Conservation (phyloP, 106 monocot species). For the Ottelia alismoides region DNA sequence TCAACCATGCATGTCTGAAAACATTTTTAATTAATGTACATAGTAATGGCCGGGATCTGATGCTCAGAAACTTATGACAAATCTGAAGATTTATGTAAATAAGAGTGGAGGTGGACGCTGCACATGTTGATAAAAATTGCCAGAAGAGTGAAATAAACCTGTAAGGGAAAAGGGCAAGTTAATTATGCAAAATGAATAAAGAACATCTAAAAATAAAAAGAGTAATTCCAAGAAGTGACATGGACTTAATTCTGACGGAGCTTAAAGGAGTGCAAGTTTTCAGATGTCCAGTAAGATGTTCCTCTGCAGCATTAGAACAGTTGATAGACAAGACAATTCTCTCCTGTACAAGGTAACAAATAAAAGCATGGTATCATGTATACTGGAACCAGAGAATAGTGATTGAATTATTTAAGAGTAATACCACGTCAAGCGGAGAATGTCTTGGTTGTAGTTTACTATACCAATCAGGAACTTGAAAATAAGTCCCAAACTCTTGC, state of each 20-base stretch:
- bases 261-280: background rate
- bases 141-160: conserved; percentile 29
- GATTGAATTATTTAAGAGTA: background rate
- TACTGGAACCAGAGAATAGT: background rate
- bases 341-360: conserved; percentile 22
- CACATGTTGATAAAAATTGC: conserved; percentile 26
- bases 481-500: background rate
- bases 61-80: conserved; percentile 22
- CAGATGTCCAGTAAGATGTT: conserved; percentile 10
- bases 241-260: background rate
- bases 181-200: background rate
- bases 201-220: background rate
- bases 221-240: background rate
- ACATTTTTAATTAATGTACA: conserved; percentile 22
- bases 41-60: conserved; percentile 5
- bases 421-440: conserved; percentile 43
- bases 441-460: conserved; percentile 32
- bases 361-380: background rate
- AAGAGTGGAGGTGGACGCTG: conserved; percentile 43
- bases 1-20: conserved; percentile 46
- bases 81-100: conserved; percentile 49
- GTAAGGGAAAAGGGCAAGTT: background rate
- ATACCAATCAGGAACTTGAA: conserved; percentile 55
- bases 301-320: conserved; percentile 44
- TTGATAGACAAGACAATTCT: conserved; percentile 50